A percentile compares a stretch with the other conserved stretches of the same genome.
These are phyloP conservation scores for Ogataea trehaloabstinens DNA, from an alignment of 805 yeast genomes.

Conservation along the genomic window DNA sequence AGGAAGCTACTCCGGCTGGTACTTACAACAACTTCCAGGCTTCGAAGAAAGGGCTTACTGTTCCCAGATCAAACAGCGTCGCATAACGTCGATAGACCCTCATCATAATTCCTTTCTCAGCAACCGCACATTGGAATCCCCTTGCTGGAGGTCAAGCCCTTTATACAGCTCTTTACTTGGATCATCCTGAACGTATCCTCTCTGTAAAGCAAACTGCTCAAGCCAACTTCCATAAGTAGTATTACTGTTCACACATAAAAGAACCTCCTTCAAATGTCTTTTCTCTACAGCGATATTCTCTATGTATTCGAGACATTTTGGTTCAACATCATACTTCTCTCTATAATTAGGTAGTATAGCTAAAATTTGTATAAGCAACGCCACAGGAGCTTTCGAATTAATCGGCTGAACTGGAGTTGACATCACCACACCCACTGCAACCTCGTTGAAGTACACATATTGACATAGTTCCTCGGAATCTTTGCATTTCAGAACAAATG, in stretches of 20 bases:
- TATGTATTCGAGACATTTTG: slow-evolving; percentile 52
- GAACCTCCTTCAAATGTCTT: slow-evolving; percentile 52
- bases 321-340: slow-evolving; percentile 59
- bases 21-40: too few relatives aligned
- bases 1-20: too few relatives aligned
- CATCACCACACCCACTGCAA: slow-evolving; percentile 77
- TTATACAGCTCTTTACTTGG: slow-evolving; percentile 17
- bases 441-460: slow-evolving; percentile 62
- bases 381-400: slow-evolving; percentile 35
- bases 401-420: slow-evolving; percentile 48
- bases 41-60: too few relatives aligned
- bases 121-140: background rate
- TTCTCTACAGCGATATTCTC: slow-evolving; percentile 51
- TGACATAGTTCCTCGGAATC: slow-evolving; percentile 51
- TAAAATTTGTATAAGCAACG: slow-evolving; percentile 23
- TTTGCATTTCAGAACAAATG: slow-evolving; percentile 50
- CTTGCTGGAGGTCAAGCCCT: slow-evolving; percentile 17
- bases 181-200: slow-evolving; percentile 23
- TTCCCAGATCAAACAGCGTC: too few relatives aligned
- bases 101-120: background rate
- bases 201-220: slow-evolving; percentile 4
- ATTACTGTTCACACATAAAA: slow-evolving; percentile 10
- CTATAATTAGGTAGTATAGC: slow-evolving; percentile 58
- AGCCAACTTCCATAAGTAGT: slow-evolving; percentile 8
- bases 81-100: too few relatives aligned